These are phyloP conservation scores for Tetrapisispora nanseiensis DNA, from an alignment of 805 yeast genomes.

Conservation along the genomic window DNA sequence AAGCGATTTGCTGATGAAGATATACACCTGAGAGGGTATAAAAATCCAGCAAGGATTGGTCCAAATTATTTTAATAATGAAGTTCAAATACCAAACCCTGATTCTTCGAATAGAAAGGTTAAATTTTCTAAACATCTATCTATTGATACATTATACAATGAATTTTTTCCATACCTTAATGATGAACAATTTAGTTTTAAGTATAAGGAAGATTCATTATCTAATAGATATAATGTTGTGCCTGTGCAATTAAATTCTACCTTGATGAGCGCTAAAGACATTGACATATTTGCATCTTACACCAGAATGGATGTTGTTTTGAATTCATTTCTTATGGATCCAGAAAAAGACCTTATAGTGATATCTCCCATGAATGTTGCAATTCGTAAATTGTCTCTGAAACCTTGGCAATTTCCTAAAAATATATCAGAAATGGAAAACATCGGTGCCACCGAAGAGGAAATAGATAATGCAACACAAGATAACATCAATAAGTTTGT, in stretches of 20 bases:
- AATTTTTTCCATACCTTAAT: not conserved
- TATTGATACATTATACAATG: not conserved
- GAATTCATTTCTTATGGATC: constrained; percentile 38
- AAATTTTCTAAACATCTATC: not conserved
- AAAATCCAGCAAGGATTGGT: not conserved
- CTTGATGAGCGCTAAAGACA: constrained; percentile 29
- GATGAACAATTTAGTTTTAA: not conserved
- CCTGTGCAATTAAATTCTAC: constrained; percentile 21
- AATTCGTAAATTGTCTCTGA: constrained; percentile 37
- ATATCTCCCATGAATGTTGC: constrained; percentile 68
- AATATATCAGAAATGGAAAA: constrained; percentile 28
- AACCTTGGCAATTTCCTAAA: constrained; percentile 80
- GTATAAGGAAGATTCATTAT: not conserved
- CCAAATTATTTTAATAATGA: not conserved
- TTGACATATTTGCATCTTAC: constrained; percentile 59
- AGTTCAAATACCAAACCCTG: not conserved
- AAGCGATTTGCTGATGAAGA: not conserved
- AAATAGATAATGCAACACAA: constrained; percentile 40
- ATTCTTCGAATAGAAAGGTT: not conserved
- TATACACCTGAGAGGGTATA: not conserved
- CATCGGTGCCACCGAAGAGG: constrained; percentile 27
- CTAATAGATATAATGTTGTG: not conserved
- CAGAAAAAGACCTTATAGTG: constrained; percentile 37
- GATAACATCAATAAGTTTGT: constrained; percentile 51
- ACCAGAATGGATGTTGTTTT: constrained; percentile 52